Evolutionary conservation across 495 filamentous ascomycete species (phyloP), one percentile per base, ranked within the genome.

Genomic region (Penicillium pulvis): DNA sequence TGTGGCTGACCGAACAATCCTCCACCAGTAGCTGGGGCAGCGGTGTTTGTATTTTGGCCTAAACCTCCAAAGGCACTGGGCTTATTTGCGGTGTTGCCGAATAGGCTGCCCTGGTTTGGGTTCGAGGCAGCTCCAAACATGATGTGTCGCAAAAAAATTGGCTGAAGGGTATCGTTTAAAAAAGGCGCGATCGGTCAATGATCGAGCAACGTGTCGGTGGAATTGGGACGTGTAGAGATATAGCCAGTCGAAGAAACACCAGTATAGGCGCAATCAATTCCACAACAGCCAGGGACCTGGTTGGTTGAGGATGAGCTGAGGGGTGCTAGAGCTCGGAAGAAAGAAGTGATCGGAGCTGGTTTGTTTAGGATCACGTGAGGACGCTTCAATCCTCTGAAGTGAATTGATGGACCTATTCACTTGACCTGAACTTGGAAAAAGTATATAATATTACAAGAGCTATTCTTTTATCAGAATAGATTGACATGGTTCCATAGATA

Each of bases 111-210:
- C 64, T 62, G 11, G 69, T 52, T 11, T 36, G 67, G 30, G 71
- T 66, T 50, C 71, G 70, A 12, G 57, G 57, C 58, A 8, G 46
- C 46, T 28, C 79, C 77, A 58, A 84, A 77, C 63, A 75, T 78
- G 51, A 58, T 66, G 54, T 57, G 45, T 26, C 41, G 46, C 43
- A 45, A 59, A 49, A 43, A 65, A 47, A 62, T 53, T 23, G 59
- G 61, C 55, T 57, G 50, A 55, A 43, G 46, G 28, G 35, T 65
- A 53, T 42, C 59, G 58, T 31, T 42, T 52, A 54, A 61, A 41
- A 67, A 70, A 67, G 56, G 42, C 46, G 53, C 45, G 48, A 54
- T 33, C 53, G 35, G 52, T 35, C 53, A 53, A 36, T n/a, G 20
- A 53, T 28, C 33, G 39, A 6, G 35, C 36, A 44, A 43, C 10